Base-by-base conservation (phyloP, 2,329 filamentous ascomycete species). In the Claviceps digitariae region DNA sequence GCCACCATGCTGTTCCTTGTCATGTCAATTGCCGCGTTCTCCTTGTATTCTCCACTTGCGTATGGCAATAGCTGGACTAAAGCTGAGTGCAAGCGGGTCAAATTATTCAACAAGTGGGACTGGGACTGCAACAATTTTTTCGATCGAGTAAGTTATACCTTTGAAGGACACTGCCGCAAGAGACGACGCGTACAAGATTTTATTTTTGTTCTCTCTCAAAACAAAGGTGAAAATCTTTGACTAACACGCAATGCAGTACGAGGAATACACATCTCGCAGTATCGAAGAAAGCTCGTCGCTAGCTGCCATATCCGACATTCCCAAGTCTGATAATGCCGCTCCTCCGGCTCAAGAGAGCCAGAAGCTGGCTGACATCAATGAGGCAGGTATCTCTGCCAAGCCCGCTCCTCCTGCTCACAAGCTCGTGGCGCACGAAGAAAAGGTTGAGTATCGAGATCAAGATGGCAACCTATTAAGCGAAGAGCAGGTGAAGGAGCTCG, bases 91-190 rank as follows among this genome's bases (percentile, higher is more conserved):
- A 83, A 82, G 60, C 82, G 82, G 54, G 84, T 93, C 57, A 97
- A 97, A 75, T 74, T 98, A 13, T 84, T 97, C 65, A 74, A 78
- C 55, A 84, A 82, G 1, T 98, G 93, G 93, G 93, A 98, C 67
- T 98, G 91, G 79, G 93, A 98, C 69, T 98, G 93, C 79, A 95
- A 95, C 69, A 90, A 81, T 56, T 98, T 98, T 74, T 76, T 85
- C 61, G 83, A 84, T 59, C 83, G 82, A 66, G 90, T 96, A 83
- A 87, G 87, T 38, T 15, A 20, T 15, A 4, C 15, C 3, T 2
- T 17, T 1, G 15, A 38, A 38, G 7, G 17, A 12, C 3, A 15
- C 9, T 25, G 15, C 8, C 9, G 20, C 5, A 6, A 38, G 36
- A 21, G 40, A 41, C 5, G n/a, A 9, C 20, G 6, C n/a, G n/a